Conservation (phyloP, 805 yeast species). For the Barnettozyma populi region DNA sequence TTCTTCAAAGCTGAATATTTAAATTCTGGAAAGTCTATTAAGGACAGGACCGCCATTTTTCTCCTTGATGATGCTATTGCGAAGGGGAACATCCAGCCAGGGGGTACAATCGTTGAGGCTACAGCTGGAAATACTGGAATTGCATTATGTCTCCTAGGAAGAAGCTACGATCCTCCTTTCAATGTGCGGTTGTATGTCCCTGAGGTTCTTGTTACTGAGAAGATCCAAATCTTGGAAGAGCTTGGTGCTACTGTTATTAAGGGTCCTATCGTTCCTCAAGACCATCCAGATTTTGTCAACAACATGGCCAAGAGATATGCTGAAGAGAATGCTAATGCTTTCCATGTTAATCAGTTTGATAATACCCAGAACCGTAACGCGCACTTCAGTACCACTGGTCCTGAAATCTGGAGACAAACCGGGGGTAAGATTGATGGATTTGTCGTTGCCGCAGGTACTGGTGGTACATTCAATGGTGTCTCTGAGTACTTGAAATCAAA, state of each 20-base stretch:
- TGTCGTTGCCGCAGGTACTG: constrained; percentile 77
- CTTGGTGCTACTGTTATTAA: constrained; percentile 63
- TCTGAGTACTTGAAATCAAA: constrained; percentile 53
- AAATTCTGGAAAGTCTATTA: constrained; percentile 82
- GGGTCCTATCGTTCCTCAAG: constrained; percentile 58
- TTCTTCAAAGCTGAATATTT: constrained; percentile 66
- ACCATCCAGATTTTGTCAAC: constrained; percentile 41
- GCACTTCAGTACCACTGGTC: constrained; percentile 69
- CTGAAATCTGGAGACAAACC: constrained; percentile 67
- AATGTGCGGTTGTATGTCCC: constrained; percentile 74
- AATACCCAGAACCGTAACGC: constrained; percentile 68
- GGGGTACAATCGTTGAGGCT: constrained; percentile 71
- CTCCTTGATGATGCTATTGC: constrained; percentile 56
- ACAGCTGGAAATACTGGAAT: constrained; percentile 87
- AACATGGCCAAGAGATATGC: constrained; percentile 28
- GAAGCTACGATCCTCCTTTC: constrained; percentile 21
- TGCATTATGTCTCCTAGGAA: constrained; percentile 64
- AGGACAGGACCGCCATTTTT: constrained; percentile 73
- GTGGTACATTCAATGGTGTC: constrained; percentile 77
- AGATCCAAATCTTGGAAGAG: constrained; percentile 48
- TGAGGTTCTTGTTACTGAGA: constrained; percentile 69
- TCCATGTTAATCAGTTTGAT: constrained; percentile 80
- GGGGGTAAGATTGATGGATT: constrained; percentile 50
- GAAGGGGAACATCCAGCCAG: constrained; percentile 48
- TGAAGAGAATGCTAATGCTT: constrained; percentile 39